Evolutionary conservation across 2,329 filamentous ascomycete species (phyloP), one percentile per base, ranked within the genome.

Genomic region (Penicillium sp.): DNA sequence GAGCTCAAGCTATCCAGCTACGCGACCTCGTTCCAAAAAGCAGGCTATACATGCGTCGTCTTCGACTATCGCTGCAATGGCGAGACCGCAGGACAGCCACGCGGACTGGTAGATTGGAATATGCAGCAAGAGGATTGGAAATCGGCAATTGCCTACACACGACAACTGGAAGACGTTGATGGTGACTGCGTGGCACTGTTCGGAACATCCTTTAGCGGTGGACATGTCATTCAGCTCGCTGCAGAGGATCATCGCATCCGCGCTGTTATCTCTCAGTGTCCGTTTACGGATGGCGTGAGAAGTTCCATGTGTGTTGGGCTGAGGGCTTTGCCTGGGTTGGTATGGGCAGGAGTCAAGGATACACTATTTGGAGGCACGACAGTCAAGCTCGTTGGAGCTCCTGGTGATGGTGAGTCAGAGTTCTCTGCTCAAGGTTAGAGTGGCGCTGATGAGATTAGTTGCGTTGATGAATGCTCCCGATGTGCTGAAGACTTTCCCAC

Each of bases 41-140:
- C 36, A 21, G 49, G 49, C 34, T 51, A 51, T 8, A 51, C 49
- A 14, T 45, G 49, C 27, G 31, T 51, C 27, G 49, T 51, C 24
- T 51, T 51, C 21, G 49, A 51, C 27, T 51, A 51, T 18, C 49
- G 49, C 22, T 51, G 49, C 49, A 51, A 22, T 8, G 49, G 49
- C 11, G 49, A 32, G 38, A 44, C 49, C 8, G 22, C 43, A 11
- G 49, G 49, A 10, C 49, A 44, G 3, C 49, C 49, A n/a, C 32
- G 49, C 34, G 49, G 31, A 5, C 22, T 51, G 31, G 43, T 51
- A 44, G 49, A 51, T 40, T 51, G 49, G 49, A 13, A 32, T 3
- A 36, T 38, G 31, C 42, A 51, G 14, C 49, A 51, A 45, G 31
- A 51, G 18, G 49, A 51, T 27, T 51, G 49, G 49, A 51, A 44